phyloP scores from a whole-genome alignment of 2,329 filamentous ascomycete species.

The Diplodia seriata region DNA sequence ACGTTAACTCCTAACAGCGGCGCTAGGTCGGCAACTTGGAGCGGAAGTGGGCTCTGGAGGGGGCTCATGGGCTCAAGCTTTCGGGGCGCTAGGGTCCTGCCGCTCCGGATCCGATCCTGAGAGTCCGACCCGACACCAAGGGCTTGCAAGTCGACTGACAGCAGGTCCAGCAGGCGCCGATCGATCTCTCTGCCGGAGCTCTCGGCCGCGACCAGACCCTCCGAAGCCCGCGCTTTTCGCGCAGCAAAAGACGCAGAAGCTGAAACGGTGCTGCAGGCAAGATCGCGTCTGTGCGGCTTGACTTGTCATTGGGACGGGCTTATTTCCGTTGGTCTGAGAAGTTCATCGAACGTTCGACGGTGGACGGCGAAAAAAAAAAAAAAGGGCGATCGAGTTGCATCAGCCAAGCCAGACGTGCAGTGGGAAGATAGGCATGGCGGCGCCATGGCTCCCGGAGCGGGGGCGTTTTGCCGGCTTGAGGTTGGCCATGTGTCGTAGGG shows the following conservation, averaged over 20 bases:
- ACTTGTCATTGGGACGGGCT: neutral
- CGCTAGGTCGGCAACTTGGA: constrained; percentile 7
- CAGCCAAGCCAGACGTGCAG: neutral
- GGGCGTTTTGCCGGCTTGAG: neutral
- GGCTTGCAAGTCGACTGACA: neutral
- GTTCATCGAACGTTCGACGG: constrained; percentile 3
- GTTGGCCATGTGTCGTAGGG: neutral
- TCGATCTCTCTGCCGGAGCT: no score
- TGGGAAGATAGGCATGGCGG: neutral
- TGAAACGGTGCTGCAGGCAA: neutral
- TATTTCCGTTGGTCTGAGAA: constrained; percentile 5
- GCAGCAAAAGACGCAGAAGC: no score
- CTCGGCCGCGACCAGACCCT: no score
- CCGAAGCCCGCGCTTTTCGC: no score
- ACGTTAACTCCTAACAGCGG: constrained; percentile 31
- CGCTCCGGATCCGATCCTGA: constrained; percentile 1
- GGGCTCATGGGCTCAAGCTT: constrained; percentile 29
- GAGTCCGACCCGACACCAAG: neutral
- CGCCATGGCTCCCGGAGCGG: neutral
- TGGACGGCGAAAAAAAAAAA: no score
- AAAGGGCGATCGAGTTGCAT: neutral
- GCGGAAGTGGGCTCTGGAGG: constrained; percentile 5
- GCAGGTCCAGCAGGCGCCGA: no score
- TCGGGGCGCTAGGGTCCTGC: constrained; percentile 15
- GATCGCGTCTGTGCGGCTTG: no score